Evolutionary conservation across 2,329 filamentous ascomycete species (phyloP), one percentile per base, ranked within the genome.

Genomic region (Knufia petricola): DNA sequence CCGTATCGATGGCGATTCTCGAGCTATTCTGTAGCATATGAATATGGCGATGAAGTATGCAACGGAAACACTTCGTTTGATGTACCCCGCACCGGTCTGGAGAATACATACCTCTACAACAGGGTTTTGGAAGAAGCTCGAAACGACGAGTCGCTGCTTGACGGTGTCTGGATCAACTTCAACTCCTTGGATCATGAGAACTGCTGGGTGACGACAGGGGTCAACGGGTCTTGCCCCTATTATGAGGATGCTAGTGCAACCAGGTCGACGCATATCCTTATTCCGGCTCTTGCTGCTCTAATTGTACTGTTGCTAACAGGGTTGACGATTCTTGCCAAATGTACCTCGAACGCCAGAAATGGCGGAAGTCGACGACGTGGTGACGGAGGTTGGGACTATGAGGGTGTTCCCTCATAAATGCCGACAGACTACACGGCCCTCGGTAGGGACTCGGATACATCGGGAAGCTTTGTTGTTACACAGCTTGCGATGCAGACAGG

Each of bases 291-390:
- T 19, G 79, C 78, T 1, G 77, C 75, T 3, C 69, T 84, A 3
- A 75, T 84, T 19, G 76, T 84, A 1, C 70, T 81, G 41, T 66
- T 82, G 15, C 62, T 81, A n/a, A 73, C 77, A 0, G 74, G 72
- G 0, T 60, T 82, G 58, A 82, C 78, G 0, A 61, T 82, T 10
- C 78, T 82, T 54, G 74, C 79, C 43, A 84, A 84, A 59, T 81
- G 77, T 59, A 79, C 78, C 52, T 73, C 77, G 3, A 82, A 82
- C 61, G 63, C 79, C 51, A 69, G 70, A 36, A 74, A 72, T 55
- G 74, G 69, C 39, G 68, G 72, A 53, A 69, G 71, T 40, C 67
- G 69, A 21, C 72, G 70, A 58, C 71, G 74, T 57, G 68, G 76
- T 41, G 67, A 69, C 51, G 63, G 68, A 46, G 77, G 77, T 1